Conservation (phyloP, 139 green algal species). For the Diplosphaera chodatii region DNA sequence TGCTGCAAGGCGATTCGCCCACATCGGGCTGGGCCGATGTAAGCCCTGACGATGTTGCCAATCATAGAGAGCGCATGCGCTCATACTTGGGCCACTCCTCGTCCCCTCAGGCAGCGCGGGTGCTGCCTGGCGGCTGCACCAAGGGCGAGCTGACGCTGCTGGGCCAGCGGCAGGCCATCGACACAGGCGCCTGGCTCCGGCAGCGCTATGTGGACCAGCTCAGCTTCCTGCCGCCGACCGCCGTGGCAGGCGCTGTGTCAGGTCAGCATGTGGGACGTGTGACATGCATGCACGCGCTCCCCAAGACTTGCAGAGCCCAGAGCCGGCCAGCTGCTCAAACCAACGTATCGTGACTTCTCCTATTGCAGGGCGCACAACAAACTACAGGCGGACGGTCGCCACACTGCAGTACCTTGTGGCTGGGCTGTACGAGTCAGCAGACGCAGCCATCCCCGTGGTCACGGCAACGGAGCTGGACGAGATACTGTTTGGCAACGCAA, state of each 20-base stretch:
- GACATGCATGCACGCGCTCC: no score
- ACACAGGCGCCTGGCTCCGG: conserved; percentile 56
- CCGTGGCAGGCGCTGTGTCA: conserved; percentile 6
- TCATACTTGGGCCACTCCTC: no score
- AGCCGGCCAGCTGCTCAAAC: no score
- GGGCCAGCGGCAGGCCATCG: conserved; percentile 54
- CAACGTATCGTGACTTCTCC: no score
- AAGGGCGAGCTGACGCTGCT: conserved; percentile 68
- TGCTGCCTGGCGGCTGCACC: conserved; percentile 48
- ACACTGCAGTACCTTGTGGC: conserved; percentile 64
- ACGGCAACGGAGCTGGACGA: conserved; percentile 55
- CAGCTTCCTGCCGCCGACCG: conserved; percentile 32
- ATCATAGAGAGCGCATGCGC: no score
- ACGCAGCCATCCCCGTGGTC: conserved; percentile 26
- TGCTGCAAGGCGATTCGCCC: no score
- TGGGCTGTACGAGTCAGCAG: conserved; percentile 45
- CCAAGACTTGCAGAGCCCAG: no score
- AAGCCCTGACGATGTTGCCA: no score
- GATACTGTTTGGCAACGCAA: conserved; percentile 50
- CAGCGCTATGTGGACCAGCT: conserved; percentile 39
- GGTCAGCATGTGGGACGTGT: no score
- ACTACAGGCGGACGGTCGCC: conserved; percentile 49
- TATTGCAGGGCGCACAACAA: conserved; percentile 53
- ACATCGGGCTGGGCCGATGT: no score
- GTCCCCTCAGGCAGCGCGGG: conserved; percentile 24